phyloP scores from a whole-genome alignment of 116 monocot genomes.

The Phalaenopsis hybrid region DNA sequence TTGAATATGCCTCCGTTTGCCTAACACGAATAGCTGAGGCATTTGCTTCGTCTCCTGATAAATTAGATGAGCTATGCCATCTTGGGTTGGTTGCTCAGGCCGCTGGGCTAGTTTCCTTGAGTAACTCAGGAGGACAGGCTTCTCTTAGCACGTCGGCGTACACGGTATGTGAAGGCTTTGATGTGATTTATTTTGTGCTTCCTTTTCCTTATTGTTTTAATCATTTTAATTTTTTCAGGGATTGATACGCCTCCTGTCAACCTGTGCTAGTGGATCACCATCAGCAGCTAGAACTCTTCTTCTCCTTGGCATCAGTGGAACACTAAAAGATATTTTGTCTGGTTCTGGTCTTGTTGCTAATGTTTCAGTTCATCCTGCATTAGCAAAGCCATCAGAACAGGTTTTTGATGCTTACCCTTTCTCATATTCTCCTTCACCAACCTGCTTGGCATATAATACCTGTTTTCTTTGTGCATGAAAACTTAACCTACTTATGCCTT shows the following conservation, averaged over 20 bases:
- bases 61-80: conserved; percentile 83
- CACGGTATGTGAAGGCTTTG: conserved; percentile 36
- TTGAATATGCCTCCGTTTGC: conserved; percentile 93
- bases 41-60: conserved; percentile 76
- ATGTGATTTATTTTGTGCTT: neutral
- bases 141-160: conserved; percentile 85
- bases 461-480: too few species aligned
- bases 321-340: conserved; percentile 85
- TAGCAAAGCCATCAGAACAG: conserved; percentile 85
- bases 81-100: conserved; percentile 89
- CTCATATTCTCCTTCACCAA: too few species aligned
- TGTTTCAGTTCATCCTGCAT: conserved; percentile 65
- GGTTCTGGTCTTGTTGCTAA: conserved; percentile 71
- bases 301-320: conserved; percentile 80
- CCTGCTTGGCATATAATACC: too few species aligned
- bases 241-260: conserved; percentile 85
- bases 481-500: too few species aligned
- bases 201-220: neutral
- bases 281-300: conserved; percentile 84
- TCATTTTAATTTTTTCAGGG: conserved; percentile 39
- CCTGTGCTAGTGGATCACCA: conserved; percentile 91
- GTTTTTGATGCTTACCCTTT: conserved; percentile 15
- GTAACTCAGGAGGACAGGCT: conserved; percentile 75
- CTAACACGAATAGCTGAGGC: conserved; percentile 86
- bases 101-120: conserved; percentile 67